phyloP scores from a whole-genome alignment of 257 asterid species.

The Buddleja alternifolia region DNA sequence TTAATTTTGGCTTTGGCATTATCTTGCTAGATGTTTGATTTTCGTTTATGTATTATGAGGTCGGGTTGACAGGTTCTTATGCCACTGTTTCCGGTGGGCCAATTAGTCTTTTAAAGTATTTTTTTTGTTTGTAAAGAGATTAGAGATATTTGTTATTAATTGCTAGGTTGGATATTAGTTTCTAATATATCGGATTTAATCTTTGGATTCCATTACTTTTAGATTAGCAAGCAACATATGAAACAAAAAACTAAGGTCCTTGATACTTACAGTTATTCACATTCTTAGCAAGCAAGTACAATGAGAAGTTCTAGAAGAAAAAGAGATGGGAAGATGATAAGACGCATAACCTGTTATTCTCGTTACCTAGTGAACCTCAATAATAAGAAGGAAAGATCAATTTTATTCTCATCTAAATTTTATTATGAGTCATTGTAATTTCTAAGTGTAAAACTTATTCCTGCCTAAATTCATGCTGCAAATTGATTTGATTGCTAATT shows the following conservation, averaged over 20 bases:
- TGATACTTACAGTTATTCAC: neutral
- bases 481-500: neutral
- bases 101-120: constrained; percentile 13
- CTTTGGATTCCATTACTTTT: constrained; percentile 9
- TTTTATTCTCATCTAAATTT: neutral
- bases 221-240: neutral
- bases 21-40: neutral
- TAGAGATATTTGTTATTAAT: neutral
- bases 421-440: neutral
- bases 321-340: neutral
- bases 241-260: neutral
- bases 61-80: constrained; percentile 9
- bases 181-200: constrained; percentile 9
- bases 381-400: neutral
- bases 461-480: constrained; percentile 2
- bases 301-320: neutral
- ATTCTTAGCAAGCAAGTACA: neutral
- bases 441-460: neutral
- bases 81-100: constrained; percentile 17
- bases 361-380: neutral
- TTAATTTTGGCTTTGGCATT: neutral
- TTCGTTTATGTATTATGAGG: constrained; percentile 15
- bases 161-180: neutral
- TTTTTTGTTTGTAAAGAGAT: constrained; percentile 10
- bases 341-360: neutral